Base-by-base conservation (phyloP, 805 yeast genomes). In the Tetrapisispora pingtungensis region DNA sequence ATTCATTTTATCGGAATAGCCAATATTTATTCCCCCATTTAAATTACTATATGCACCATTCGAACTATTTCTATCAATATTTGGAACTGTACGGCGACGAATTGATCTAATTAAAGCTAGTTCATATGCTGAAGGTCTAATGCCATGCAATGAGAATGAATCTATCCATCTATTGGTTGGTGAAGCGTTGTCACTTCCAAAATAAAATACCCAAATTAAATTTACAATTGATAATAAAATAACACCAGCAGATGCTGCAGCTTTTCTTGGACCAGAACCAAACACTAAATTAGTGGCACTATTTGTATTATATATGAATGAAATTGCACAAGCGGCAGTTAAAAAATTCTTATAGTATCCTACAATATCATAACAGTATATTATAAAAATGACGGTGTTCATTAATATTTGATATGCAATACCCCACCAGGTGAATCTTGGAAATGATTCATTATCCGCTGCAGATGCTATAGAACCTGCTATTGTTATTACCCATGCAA, bases 391-490 rank as follows among this genome's bases (percentile, higher is more conserved):
- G 18, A 70, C 60, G 5, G 77, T 53, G 18, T 84, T 71, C 35
- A 86, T 52, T 27, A 85, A 49, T 18, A 88, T 68, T 64, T 90
- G 80, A 58, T 78, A 93, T 2, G 84, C 89, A 6, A 93, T 63
- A 1, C 95, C 95, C 98, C 98, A 93, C 98, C 98, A 90, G 4
- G 93, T 77, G 64, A 90, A 84, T 51, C 78, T 76, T 1, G 97
- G 96, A 58, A 82, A 86, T 6, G 64, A 51, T 14, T 65, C 62
- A 22, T 53, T 46, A 17, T 62, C 59, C 15, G 59, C 44, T 15
- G 70, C 70, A 7, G 78, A 61, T 1, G 84, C 79, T 17, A 84
- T 78, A 14, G 95, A 84, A 1, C 97, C 97, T 1, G 83, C 94
- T 44, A 93, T 72, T 10, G 95, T 85, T 41, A 93, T 76, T 46